These are phyloP conservation scores for Domatiomyces globalis DNA, from an alignment of 2,329 filamentous ascomycete genomes.

Conservation along the genomic window DNA sequence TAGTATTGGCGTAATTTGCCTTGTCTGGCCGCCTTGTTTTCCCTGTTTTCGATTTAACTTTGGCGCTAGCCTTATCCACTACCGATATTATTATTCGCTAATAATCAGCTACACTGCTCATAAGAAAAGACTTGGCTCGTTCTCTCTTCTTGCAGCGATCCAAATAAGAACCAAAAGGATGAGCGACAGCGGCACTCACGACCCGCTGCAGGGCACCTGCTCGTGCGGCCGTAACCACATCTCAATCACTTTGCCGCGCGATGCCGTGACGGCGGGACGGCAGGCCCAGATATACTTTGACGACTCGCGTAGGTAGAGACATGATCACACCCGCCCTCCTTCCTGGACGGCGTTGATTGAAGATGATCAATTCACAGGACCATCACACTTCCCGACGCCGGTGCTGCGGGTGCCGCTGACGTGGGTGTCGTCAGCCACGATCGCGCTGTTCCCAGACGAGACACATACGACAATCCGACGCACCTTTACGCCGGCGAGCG, in stretches of 20 bases:
- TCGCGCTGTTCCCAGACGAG: slow-evolving; percentile 67
- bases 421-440: slow-evolving; percentile 66
- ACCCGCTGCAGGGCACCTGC: slow-evolving; percentile 56
- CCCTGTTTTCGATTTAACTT: too few relatives aligned
- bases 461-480: slow-evolving; percentile 51
- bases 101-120: too few relatives aligned
- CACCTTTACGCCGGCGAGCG: slow-evolving; percentile 47
- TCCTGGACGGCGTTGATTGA: not conserved
- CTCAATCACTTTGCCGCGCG: slow-evolving; percentile 52
- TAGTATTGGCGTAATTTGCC: not conserved
- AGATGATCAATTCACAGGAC: slow-evolving; percentile 30
- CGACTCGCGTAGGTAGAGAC: slow-evolving; percentile 27
- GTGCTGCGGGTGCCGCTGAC: slow-evolving; percentile 69
- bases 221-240: slow-evolving; percentile 79
- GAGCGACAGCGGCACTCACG: slow-evolving; percentile 4
- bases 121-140: not conserved
- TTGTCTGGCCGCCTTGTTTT: not conserved
- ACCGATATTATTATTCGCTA: too few relatives aligned
- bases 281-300: slow-evolving; percentile 61
- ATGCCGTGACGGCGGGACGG: slow-evolving; percentile 31
- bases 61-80: too few relatives aligned
- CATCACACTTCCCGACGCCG: slow-evolving; percentile 57
- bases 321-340: not conserved
- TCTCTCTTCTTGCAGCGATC: not conserved
- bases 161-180: not conserved